A percentile compares a stretch with the other conserved stretches of the same genome.
phyloP scores from a whole-genome alignment of 2,329 filamentous ascomycete species.

The Pseudomassariella vexata region DNA sequence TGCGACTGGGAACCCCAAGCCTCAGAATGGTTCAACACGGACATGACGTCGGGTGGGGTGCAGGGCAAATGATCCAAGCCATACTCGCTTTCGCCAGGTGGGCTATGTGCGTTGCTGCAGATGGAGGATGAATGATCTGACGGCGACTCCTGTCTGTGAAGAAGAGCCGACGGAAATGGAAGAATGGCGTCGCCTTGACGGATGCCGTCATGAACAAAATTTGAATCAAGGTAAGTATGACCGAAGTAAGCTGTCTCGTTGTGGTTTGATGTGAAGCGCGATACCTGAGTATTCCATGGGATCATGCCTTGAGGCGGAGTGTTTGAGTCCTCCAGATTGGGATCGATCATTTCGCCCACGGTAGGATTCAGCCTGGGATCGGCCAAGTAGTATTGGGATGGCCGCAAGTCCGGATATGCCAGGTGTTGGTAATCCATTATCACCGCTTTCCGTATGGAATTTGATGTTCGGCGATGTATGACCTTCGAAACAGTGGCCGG shows the following conservation, averaged over 20 bases:
- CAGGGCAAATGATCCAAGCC: constrained; percentile 27
- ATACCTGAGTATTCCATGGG: constrained; percentile 1
- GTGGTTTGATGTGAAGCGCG: neutral
- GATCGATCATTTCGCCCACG: neutral
- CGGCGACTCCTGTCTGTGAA: constrained; percentile 28
- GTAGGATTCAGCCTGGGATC: neutral
- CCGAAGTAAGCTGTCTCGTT: constrained; percentile 13
- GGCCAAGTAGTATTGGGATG: neutral
- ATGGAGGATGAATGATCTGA: constrained; percentile 30
- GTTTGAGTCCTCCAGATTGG: neutral
- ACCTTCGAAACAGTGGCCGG: too few relatives aligned
- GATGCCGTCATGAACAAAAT: constrained; percentile 10
- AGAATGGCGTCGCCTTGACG: constrained; percentile 10
- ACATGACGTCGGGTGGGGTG: constrained; percentile 29
- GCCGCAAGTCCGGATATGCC: neutral
- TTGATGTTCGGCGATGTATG: neutral
- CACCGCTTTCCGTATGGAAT: neutral
- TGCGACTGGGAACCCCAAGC: constrained; percentile 18
- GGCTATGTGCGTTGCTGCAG: constrained; percentile 30
- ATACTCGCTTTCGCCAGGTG: constrained; percentile 32
- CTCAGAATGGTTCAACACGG: constrained; percentile 20
- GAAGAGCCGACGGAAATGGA: constrained; percentile 13
- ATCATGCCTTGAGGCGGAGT: neutral
- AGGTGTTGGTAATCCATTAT: neutral
- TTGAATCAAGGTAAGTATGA: constrained; percentile 11